Percentiles rank a stretch among this genome's conserved stretches.
phyloP scores from a whole-genome alignment of 306 rosid species.

The Malus sieversii region DNA sequence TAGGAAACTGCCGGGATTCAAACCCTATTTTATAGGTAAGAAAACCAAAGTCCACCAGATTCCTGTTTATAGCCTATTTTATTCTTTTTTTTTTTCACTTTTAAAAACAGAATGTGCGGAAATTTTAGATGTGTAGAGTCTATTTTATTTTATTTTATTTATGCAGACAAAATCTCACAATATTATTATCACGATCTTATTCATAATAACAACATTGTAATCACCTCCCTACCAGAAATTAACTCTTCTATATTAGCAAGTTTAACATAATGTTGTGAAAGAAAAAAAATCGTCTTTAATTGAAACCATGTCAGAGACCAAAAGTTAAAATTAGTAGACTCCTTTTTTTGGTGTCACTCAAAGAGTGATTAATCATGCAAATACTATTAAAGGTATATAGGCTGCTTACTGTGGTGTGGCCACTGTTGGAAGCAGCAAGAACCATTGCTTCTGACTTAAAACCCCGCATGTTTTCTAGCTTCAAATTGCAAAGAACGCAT shows the following conservation, averaged over 20 bases:
- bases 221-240: not conserved
- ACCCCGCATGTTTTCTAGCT: constrained; percentile 82
- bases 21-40: too few relatives aligned
- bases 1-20: too few relatives aligned
- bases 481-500: constrained; percentile 84
- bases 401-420: constrained; percentile 25
- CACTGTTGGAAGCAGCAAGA: constrained; percentile 46
- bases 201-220: not conserved
- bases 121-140: too few relatives aligned
- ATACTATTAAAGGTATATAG: not conserved
- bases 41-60: too few relatives aligned
- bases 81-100: too few relatives aligned
- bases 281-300: not conserved
- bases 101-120: too few relatives aligned
- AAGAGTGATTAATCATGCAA: not conserved
- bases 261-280: not conserved
- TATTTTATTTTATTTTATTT: too few relatives aligned
- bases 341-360: not conserved
- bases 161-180: not conserved
- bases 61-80: too few relatives aligned
- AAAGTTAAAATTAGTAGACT: not conserved
- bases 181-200: not conserved
- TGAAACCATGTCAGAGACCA: not conserved
- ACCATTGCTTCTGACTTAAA: constrained; percentile 68
- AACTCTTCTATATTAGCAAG: not conserved